These are phyloP conservation scores for Carallia brachiata DNA, from an alignment of 345 rosid genomes.

Conservation along the genomic window DNA sequence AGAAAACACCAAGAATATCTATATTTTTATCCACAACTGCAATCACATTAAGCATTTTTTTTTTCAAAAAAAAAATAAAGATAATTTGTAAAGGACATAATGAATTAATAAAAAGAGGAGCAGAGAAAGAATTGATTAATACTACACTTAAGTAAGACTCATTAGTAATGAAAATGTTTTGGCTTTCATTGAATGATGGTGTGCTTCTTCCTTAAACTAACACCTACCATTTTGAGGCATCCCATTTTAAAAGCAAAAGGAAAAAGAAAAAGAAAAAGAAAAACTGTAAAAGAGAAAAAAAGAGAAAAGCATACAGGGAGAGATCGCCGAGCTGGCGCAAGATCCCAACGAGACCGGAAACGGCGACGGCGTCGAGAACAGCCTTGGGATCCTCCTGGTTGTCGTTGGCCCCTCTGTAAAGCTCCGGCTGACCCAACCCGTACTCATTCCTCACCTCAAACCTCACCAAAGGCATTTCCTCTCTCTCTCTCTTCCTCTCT, in stretches of 20 bases:
- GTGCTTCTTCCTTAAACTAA: no score
- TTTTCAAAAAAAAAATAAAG: no score
- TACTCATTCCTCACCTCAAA: constrained; percentile 67
- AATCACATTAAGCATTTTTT: not conserved
- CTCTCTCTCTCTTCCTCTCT: not conserved
- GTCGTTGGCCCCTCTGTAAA: constrained; percentile 37
- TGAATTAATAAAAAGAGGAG: no score
- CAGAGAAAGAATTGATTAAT: no score
- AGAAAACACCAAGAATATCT: not conserved
- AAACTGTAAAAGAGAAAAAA: no score
- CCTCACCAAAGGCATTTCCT: constrained; percentile 71
- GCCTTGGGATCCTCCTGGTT: constrained; percentile 77
- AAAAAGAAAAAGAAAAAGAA: no score
- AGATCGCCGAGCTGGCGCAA: constrained; percentile 98
- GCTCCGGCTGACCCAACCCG: constrained; percentile 54
- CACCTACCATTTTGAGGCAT: not conserved
- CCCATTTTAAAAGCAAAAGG: not conserved
- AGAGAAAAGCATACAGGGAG: constrained; percentile 61
- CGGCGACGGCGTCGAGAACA: constrained; percentile 73
- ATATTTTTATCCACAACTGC: not conserved
- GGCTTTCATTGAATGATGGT: no score
- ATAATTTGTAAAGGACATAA: no score
- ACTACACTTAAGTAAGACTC: no score
- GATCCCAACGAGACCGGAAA: constrained; percentile 87
- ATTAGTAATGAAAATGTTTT: no score